Percentiles rank a stretch among this genome's conserved stretches.
Evolutionary conservation across 2,329 filamentous ascomycete species (phyloP).

Genomic region (Lomentospora prolificans): DNA sequence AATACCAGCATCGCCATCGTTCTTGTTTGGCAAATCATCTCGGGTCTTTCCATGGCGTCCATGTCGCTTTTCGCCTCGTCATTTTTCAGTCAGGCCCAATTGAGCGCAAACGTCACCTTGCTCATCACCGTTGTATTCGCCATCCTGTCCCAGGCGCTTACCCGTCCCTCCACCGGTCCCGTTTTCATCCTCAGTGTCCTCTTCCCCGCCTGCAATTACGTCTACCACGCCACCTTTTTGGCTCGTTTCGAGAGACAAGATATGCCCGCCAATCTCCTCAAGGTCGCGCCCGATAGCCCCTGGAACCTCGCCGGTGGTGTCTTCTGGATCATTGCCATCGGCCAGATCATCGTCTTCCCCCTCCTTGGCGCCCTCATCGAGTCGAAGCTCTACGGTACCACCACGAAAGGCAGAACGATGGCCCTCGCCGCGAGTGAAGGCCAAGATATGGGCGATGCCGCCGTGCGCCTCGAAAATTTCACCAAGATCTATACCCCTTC

Average conservation of each 20-base stretch:
- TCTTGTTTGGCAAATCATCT: slow-evolving; percentile 63
- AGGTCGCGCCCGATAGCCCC: slow-evolving; percentile 51
- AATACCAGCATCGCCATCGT: slow-evolving; percentile 56
- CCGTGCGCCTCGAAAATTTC: slow-evolving; percentile 63
- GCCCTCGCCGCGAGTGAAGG: slow-evolving; percentile 7
- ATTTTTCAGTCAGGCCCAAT: slow-evolving; percentile 79
- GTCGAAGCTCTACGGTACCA: slow-evolving; percentile 63
- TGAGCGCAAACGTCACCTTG: slow-evolving; percentile 72
- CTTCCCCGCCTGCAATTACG: slow-evolving; percentile 82
- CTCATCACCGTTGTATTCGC: slow-evolving; percentile 66
- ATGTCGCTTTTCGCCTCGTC: slow-evolving; percentile 73
- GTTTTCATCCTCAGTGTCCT: slow-evolving; percentile 64
- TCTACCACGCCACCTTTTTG: slow-evolving; percentile 67
- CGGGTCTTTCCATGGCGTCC: slow-evolving; percentile 68
- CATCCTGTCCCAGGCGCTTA: slow-evolving; percentile 70
- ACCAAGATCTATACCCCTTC: slow-evolving; percentile 69
- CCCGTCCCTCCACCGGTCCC: slow-evolving; percentile 48
- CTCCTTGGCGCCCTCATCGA: slow-evolving; percentile 67
- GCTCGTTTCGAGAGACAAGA: slow-evolving; percentile 64
- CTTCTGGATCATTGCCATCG: slow-evolving; percentile 65
- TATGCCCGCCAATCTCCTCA: slow-evolving; percentile 48
- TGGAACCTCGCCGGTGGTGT: slow-evolving; percentile 65
- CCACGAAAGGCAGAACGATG: slow-evolving; percentile 43
- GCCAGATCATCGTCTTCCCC: slow-evolving; percentile 73
- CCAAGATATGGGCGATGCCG: slow-evolving; percentile 25